A percentile compares a stretch with the other conserved stretches of the same genome.
These are phyloP conservation scores for Eucalyptus tenuipes DNA, from an alignment of 345 rosid species.

Conservation along the genomic window DNA sequence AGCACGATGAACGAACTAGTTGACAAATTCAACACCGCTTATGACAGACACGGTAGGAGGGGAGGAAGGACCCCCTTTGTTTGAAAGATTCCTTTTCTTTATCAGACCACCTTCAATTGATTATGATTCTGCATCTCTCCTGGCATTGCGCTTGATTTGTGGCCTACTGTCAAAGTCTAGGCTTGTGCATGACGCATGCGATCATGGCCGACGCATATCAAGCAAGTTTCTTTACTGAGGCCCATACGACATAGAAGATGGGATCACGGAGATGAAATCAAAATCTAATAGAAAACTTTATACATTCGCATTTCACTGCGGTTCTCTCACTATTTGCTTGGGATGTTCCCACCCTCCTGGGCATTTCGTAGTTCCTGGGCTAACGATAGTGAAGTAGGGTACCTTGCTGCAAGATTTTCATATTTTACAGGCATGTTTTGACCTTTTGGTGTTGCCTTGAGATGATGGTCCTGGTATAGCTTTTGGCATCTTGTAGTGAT, in stretches of 20 bases:
- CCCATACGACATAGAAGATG: neutral
- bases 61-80: conserved; percentile 86
- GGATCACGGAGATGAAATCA: neutral
- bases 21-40: conserved; percentile 91
- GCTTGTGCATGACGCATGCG: neutral
- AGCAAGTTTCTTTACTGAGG: neutral
- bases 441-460: neutral
- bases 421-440: neutral
- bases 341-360: neutral
- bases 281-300: neutral
- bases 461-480: neutral
- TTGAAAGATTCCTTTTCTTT: conserved; percentile 8
- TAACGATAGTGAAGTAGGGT: neutral
- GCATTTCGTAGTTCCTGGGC: neutral
- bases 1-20: conserved; percentile 91
- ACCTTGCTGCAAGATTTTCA: neutral
- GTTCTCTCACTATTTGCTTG: neutral
- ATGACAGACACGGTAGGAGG: conserved; percentile 78
- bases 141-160: neutral
- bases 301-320: neutral
- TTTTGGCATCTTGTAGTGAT: neutral
- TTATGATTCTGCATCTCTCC: neutral
- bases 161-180: neutral
- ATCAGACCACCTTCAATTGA: neutral
- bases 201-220: neutral